Evolutionary conservation across 495 filamentous ascomycete genomes (phyloP), one percentile per base, ranked within the genome.

Genomic region (Thermochaetoides thermophila): DNA sequence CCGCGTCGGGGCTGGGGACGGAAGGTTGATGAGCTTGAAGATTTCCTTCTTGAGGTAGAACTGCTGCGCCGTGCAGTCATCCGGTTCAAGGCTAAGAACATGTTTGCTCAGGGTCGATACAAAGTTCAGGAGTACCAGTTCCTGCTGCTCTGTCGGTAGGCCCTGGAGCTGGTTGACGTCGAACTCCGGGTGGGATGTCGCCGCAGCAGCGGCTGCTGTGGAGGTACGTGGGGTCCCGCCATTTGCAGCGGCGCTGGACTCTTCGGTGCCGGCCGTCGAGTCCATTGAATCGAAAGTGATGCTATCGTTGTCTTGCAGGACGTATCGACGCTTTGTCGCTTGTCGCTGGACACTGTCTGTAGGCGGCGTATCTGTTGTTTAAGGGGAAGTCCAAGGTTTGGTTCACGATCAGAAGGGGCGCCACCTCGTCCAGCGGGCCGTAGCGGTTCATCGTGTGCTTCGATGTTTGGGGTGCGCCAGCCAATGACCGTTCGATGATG

Each of bases 111-210:
- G 69, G 28, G 79, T 73, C 18, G 83, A 77, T 18, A 85, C 77
- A 53, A 94, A 95, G 26, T 77, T 91, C 32, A 96, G 64, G 37
- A 99, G 69, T 52, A 84, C 86, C 14, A 96, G 73, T 45, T 94
- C 84, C 56, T 96, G 91, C 50, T 99, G 87, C 61, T 96, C 89
- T 19, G 84, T 79, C 36, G 87, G 79, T 34, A 96, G 75, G 29
- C 81, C 71, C 57, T 92, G 78, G 31, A 99, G 74, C 59, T 89
- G 92, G 32, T 72, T 53, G 43, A 92, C 53, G 51, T 99, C 85
- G 49, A 99, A 76, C 62, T 89, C 73, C 27, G 65, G 67, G 42
- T 62, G 58, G 31, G 56, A 45, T 27, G 36, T 56, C 3, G 59
- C 48, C 27, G 49, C 45, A 21, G 56, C 53, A 23, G 54, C 39